Evolutionary conservation across 73 alveolate species (phyloP).

Genomic region (Uronychia binucleata): DNA sequence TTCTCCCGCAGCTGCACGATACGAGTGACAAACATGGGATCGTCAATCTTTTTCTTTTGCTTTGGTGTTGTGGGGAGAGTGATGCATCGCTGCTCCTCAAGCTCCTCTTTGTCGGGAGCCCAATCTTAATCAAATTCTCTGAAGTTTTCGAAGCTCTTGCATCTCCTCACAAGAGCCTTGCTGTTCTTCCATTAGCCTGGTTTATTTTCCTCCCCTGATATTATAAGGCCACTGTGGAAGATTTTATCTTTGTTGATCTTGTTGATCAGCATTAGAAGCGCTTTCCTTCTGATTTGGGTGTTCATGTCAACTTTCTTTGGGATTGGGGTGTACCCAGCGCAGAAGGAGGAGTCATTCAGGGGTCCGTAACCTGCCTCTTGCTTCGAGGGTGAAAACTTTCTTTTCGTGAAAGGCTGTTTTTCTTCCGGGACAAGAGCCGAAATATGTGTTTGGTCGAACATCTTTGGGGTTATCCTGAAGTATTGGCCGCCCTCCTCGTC

Average conservation of each 20-base stretch:
- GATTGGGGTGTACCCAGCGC: background rate
- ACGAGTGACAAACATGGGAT: conserved; percentile 37
- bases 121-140: conserved; percentile 42
- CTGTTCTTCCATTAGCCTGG: conserved; percentile 11
- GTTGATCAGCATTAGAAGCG: background rate
- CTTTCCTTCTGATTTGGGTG: conserved; percentile 1
- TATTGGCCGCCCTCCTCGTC: background rate
- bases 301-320: background rate
- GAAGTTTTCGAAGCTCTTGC: conserved; percentile 35
- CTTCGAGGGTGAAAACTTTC: background rate
- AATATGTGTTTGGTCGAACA: conserved; percentile 1
- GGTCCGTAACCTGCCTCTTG: background rate
- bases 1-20: conserved; percentile 27
- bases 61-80: conserved; percentile 23
- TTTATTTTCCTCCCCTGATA: background rate
- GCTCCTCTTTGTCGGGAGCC: conserved; percentile 18
- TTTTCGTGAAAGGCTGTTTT: no score
- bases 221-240: background rate
- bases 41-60: background rate
- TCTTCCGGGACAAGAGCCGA: background rate
- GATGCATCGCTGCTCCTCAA: conserved; percentile 41
- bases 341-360: background rate
- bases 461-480: background rate
- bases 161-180: conserved; percentile 3
- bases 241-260: background rate